Conservation (phyloP, 805 yeast genomes). For the Starmerella apis region DNA sequence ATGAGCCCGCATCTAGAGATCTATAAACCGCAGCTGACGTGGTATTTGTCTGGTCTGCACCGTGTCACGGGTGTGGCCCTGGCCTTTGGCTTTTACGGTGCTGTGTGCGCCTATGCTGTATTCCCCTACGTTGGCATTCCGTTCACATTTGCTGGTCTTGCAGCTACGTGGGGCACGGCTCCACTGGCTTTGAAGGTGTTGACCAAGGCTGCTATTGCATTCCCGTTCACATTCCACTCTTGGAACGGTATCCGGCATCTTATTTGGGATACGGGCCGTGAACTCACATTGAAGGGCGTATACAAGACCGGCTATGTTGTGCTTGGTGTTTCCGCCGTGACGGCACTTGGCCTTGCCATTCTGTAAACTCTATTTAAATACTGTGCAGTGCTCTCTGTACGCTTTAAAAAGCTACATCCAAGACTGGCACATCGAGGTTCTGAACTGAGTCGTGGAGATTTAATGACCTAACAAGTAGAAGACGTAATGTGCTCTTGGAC, state of each 20-base stretch:
- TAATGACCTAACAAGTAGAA: too few species aligned
- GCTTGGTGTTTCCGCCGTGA: conserved; percentile 47
- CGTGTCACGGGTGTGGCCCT: conserved; percentile 80
- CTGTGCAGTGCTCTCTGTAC: too few species aligned
- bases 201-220: conserved; percentile 59
- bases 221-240: conserved; percentile 79
- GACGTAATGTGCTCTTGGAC: too few species aligned
- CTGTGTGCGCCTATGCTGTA: conserved; percentile 66
- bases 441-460: too few species aligned
- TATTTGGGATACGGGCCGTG: conserved; percentile 82
- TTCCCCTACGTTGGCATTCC: conserved; percentile 51
- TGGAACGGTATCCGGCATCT: conserved; percentile 87
- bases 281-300: conserved; percentile 74
- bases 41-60: conserved; percentile 70
- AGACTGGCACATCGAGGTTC: too few species aligned
- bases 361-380: conserved; percentile 24
- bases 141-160: conserved; percentile 44
- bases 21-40: conserved; percentile 83
- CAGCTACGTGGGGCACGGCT: conserved; percentile 47
- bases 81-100: conserved; percentile 67
- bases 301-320: conserved; percentile 85
- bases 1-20: conserved; percentile 81
- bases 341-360: conserved; percentile 42
- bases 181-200: conserved; percentile 54
- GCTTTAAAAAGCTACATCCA: too few species aligned